Evolutionary conservation across 2,329 filamentous ascomycete genomes (phyloP).

Genomic region (Lecanoromycetidae sp.): DNA sequence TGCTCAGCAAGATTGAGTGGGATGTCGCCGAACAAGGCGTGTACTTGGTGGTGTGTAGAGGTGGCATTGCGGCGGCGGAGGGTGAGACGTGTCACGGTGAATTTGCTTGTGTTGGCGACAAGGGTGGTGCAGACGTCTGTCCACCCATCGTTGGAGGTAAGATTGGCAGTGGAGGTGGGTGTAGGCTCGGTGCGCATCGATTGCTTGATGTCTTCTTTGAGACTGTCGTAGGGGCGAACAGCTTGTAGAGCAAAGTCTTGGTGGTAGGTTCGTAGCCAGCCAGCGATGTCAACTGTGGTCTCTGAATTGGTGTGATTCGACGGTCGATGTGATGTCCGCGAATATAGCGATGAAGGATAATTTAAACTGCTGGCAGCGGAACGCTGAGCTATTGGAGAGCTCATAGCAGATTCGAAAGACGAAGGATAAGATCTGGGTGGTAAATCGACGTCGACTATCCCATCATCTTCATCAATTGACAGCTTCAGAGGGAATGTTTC

Average conservation of each 20-base stretch:
- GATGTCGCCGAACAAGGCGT: constrained; percentile 8
- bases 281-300: constrained; percentile 43
- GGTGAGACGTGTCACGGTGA: constrained; percentile 44
- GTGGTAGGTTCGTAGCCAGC: constrained; percentile 45
- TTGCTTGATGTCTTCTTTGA: constrained; percentile 43
- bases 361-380: constrained; percentile 42
- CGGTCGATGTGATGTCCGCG: constrained; percentile 20
- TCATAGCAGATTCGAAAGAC: constrained; percentile 29
- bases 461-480: constrained; percentile 45
- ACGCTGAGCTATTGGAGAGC: constrained; percentile 31
- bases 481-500: constrained; percentile 38
- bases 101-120: constrained; percentile 42
- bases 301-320: constrained; percentile 27
- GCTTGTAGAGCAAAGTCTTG: constrained; percentile 49
- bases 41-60: constrained; percentile 14
- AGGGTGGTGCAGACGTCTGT: constrained; percentile 46
- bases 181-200: constrained; percentile 46
- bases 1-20: constrained; percentile 26
- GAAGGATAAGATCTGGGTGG: constrained; percentile 37
- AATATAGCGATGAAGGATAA: constrained; percentile 34
- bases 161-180: constrained; percentile 24
- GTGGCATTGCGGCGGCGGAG: constrained; percentile 31
- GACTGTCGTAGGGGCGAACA: constrained; percentile 40
- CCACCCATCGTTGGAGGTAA: constrained; percentile 30
- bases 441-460: constrained; percentile 49